Base-by-base conservation (phyloP, 2,329 filamentous ascomycete species). In the Colletotrichum noveboracense region DNA sequence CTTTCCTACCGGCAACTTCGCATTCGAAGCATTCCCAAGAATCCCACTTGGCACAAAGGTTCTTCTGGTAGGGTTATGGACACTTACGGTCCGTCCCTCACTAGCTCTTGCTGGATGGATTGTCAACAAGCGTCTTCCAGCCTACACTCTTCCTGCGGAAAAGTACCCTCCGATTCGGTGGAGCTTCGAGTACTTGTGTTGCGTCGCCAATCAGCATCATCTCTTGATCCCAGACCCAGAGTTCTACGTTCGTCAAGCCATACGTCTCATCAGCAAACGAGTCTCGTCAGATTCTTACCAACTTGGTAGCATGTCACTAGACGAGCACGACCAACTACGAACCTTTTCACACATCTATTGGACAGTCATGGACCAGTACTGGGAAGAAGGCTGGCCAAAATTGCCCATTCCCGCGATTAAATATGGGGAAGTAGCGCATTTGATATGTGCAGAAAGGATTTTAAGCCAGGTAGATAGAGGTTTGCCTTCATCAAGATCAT, bases 21-120 rank as follows among this genome's bases (percentile, higher is more conserved):
- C 3, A 48, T 12, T 6, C 0, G 38, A 48, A 48, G 18, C 18
- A 48, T 48, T 48, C 38, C 9, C 36, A 34, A 2, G 32, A 34
- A 34, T 34, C 32, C 32, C 34, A 38, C 14, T 38, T 0, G 36
- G 36, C 7, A 38, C 36, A 0, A 0, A 0, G 14, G 0, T 8
- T 18, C 36, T 38, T 18, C 7, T 38, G 0, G 7, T 2, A 3
- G 36, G 38, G 0, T 48, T 48, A 7, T 48, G 38, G 9, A 7
- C 3, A 48, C 5, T n/a, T 48, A 7, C 38, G 0, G 38, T 48
- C 1, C 38, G 38, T 0, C 38, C 38, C 0, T 12, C 38, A 0
- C 0, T 48, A 0, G 38, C 38, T 48, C 38, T 48, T 48, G 38
- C 38, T 4, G 38, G 38, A 3, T n/a, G 38, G 38, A 2, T 48